Conservation (phyloP, 2,329 filamentous ascomycete species). For the Botryotinia convoluta region DNA sequence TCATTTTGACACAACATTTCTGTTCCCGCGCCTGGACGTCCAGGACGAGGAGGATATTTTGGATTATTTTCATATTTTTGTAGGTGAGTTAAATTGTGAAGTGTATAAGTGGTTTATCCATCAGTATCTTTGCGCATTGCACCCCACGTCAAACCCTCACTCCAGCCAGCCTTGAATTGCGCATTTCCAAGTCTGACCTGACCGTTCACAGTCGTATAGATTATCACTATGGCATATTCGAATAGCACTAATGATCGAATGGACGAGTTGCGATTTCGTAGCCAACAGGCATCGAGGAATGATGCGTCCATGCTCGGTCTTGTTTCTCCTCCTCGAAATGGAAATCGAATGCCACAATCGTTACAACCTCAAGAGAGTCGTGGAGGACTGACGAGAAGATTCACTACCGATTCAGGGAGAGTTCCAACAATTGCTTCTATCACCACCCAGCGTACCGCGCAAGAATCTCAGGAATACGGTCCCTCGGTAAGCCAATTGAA, state of each 20-base stretch:
- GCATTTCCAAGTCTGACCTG: constrained; percentile 31
- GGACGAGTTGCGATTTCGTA: constrained; percentile 77
- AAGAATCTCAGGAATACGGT: constrained; percentile 37
- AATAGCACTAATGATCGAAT: constrained; percentile 62
- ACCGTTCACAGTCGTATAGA: constrained; percentile 32
- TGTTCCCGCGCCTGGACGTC: constrained; percentile 21
- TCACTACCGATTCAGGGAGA: constrained; percentile 88
- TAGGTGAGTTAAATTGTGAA: constrained; percentile 14
- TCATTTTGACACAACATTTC: constrained; percentile 19
- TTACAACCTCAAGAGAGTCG: constrained; percentile 64
- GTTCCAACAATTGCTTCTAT: constrained; percentile 65
- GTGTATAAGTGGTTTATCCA: neutral
- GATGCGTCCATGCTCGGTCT: constrained; percentile 73
- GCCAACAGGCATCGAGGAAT: constrained; percentile 73
- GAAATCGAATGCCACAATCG: constrained; percentile 62
- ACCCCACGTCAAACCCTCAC: constrained; percentile 29
- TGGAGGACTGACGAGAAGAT: constrained; percentile 79
- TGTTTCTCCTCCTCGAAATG: constrained; percentile 71
- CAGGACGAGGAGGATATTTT: constrained; percentile 22
- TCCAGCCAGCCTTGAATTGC: constrained; percentile 21
- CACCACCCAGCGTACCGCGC: constrained; percentile 33
- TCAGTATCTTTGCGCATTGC: constrained; percentile 18
- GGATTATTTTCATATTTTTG: constrained; percentile 21
- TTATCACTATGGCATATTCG: constrained; percentile 59
- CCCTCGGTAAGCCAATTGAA: constrained; percentile 36